Evolutionary conservation across 306 rosid species (phyloP), one percentile per base, ranked within the genome.

Genomic region (Vigna reflexopilosa): DNA sequence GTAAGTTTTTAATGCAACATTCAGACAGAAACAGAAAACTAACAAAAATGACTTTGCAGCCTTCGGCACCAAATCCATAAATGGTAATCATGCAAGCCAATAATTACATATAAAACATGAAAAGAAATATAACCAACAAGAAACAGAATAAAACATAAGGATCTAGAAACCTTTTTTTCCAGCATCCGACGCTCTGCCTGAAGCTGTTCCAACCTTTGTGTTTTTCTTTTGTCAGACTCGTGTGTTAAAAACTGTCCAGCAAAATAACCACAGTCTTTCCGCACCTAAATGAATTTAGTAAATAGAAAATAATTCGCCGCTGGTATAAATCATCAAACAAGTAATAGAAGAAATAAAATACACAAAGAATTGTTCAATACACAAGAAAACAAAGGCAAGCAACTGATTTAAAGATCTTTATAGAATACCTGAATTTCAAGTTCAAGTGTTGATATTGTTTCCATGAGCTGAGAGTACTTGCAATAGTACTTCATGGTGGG

Each of bases 371-470:
- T 26, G 48, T 13, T 22, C 14, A 47, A 45, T 34, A 34, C 64
- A 19, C 8, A 32, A 64, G 38, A 57, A 20, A 77, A 61, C 19
- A 22, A 58, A 40, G 13, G 24, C 40, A 40, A 47, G 22, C 17
- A 4, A 30, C 13, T 24, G 47, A 24, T 66, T 14, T 20, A 34
- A 36, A 34, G 48, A 34, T 67, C 16, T 40, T 59, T 45, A 57
- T 15, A 49, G 65, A 62, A 70, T 89, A 94, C 98, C 98, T 92
- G 88, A 72, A 84, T 85, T 87, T 95, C 97, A 73, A 95, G 91
- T 76, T 89, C 87, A 84, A 83, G 92, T 30, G 79, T 86, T 57
- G 92, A 82, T 83, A 88, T 89, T 79, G 79, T 89, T 57, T 88
- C 97, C 48, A 83, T 80, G 34, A 89, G 83, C 72, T 88, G 88